These are phyloP conservation scores for Kwoniella shivajii DNA, from an alignment of 1,284 basidiomycete genomes.

Conservation along the genomic window DNA sequence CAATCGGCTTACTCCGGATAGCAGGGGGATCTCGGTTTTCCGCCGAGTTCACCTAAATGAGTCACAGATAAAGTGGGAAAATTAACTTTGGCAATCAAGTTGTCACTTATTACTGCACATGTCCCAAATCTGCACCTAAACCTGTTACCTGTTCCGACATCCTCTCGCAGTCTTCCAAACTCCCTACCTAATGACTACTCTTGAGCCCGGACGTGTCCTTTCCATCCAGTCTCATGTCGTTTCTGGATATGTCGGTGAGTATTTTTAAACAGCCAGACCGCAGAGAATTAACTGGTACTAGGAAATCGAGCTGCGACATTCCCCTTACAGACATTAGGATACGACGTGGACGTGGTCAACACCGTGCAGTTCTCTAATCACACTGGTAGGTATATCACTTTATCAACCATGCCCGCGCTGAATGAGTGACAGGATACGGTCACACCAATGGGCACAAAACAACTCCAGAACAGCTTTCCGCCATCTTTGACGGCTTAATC, in stretches of 20 bases:
- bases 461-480: constrained; percentile 66
- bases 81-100: no score
- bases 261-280: no score
- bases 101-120: no score
- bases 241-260: constrained; percentile 89
- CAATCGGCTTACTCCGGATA: not conserved
- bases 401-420: not conserved
- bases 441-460: constrained; percentile 73
- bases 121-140: not conserved
- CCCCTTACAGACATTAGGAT: constrained; percentile 90
- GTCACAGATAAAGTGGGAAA: no score
- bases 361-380: constrained; percentile 92
- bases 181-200: constrained; percentile 7
- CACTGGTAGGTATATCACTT: constrained; percentile 63
- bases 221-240: constrained; percentile 89
- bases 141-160: not conserved
- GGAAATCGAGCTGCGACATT: constrained; percentile 84
- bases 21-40: no score
- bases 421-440: constrained; percentile 67
- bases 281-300: constrained; percentile 46
- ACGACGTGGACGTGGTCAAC: constrained; percentile 95
- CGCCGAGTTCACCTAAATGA: no score
- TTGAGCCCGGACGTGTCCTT: constrained; percentile 53
- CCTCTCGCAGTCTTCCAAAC: not conserved
- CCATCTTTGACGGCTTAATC: constrained; percentile 69